Evolutionary conservation across 2,329 filamentous ascomycete species (phyloP), one percentile per base, ranked within the genome.

Genomic region (Colletotrichum brevisporum): DNA sequence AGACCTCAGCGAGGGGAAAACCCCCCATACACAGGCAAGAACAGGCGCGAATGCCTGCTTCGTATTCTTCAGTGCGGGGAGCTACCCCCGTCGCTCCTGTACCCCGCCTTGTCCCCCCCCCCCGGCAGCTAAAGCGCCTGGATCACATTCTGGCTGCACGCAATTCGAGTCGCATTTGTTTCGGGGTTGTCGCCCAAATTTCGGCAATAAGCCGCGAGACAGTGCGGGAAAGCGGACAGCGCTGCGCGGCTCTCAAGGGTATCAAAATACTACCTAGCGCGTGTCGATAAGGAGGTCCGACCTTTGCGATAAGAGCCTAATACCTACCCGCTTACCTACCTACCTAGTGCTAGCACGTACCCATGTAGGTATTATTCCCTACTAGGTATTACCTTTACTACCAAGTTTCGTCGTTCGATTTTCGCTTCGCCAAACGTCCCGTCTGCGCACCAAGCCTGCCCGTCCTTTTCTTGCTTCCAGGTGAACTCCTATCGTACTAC

Each of bases 311-410:
- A 57, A 71, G 65, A 56, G 26, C 45, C 51, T 57, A 69, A 41
- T 69, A 57, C 63, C 67, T 69, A 57, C 63, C 67, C 67, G 67
- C 62, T 62, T 62, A 50, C 45, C 41, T 43, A 26, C 39, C 39
- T 43, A 39, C 5, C 27, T 31, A 31, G 27, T 24, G 21, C 21
- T 24, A 24, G 21, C 21, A 24, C 21, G 21, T 24, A 24, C 21
- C 21, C 21, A 24, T 24, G 27, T 31, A 10, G 27, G 27, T 31
- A 9, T 36, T 36, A 12, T 36, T 12, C 8, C 31, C 31, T 36
- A 24, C 21, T 24, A 24, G 21, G 21, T 24, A 24, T 24, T 24
- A 24, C 21, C 21, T 24, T 24, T 24, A 24, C 21, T 24, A 36
- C 31, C 31, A 36, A 36, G 53, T 36, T 4, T 48, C 55, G 64